These are phyloP conservation scores for Tricholoma hemisulphureum DNA, from an alignment of 768 basidiomycete genomes.

Conservation along the genomic window DNA sequence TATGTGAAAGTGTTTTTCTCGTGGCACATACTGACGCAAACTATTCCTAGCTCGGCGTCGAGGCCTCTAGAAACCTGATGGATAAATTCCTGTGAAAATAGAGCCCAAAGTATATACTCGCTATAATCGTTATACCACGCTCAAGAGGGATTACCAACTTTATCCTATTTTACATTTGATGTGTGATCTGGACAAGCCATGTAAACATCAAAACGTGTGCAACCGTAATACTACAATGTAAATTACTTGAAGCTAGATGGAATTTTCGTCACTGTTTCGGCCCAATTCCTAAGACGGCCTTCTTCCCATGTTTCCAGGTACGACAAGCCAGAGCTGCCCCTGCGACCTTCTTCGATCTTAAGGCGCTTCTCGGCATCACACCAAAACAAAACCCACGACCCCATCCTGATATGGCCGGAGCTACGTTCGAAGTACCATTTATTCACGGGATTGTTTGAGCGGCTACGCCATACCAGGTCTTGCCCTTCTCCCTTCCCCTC, in stretches of 20 bases:
- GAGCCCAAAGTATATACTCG: background rate
- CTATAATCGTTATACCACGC: background rate
- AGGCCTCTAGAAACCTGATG: conserved; percentile 81
- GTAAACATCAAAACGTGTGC: too few species aligned
- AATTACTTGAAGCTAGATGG: conserved; percentile 70
- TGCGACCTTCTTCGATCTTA: conserved; percentile 63
- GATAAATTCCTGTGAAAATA: conserved; percentile 55
- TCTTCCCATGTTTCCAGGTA: conserved; percentile 77
- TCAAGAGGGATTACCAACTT: too few species aligned
- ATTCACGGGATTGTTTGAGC: conserved; percentile 93
- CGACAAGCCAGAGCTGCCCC: conserved; percentile 61
- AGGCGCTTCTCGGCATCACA: conserved; percentile 92
- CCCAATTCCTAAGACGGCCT: conserved; percentile 71
- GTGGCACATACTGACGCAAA: conserved; percentile 9
- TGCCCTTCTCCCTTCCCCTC: conserved; percentile 86
- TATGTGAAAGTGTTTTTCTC: conserved; percentile 39
- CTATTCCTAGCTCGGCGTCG: conserved; percentile 77
- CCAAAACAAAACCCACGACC: conserved; percentile 95
- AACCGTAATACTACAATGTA: background rate
- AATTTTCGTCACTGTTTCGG: conserved; percentile 61
- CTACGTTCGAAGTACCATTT: conserved; percentile 99
- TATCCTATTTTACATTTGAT: too few species aligned
- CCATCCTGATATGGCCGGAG: conserved; percentile 84
- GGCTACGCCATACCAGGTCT: conserved; percentile 94
- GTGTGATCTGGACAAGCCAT: too few species aligned